Evolutionary conservation across 768 basidiomycete genomes (phyloP), one percentile per base, ranked within the genome.

Genomic region (Podaxis mareebaensis): DNA sequence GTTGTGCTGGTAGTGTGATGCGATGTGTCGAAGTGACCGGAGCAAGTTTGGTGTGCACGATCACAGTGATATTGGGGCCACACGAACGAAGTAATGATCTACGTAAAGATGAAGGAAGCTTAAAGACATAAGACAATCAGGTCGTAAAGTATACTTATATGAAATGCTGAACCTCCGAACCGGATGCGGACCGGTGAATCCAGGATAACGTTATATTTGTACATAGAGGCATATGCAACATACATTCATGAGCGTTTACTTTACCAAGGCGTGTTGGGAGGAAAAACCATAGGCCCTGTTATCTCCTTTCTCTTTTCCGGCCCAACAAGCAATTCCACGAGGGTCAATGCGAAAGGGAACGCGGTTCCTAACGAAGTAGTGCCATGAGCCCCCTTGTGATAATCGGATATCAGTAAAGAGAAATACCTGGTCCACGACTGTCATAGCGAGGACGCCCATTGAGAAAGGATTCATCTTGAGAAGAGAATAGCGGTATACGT

Each of bases 311-410:
- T 77, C 72, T 85, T 90, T 42, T 81, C 81, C 13, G 76, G 66
- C 3, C 92, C 92, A 64, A 85, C 87, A 1, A 93, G 79, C 20
- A 85, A 68, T 69, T 91, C 90, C 8, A 92, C 86, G 38, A 94
- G 74, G n/a, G 86, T 87, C 60, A 93, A 77, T 2, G 90, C 90
- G 66, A 94, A 93, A 1, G 86, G 85, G 69, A 94, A 93, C 0
- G 85, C 77, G 3, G 91, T 92, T 11, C 92, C 91, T 87, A 13
- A 24, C 44, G 30, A 36, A 15, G 30, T 20, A 22, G 7, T 13
- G 4, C 4, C 4, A 42, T 42, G 12, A 15, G 40, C 3, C 12
- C n/a, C 15, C 12, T 12, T 22, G 15, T 1, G 59, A 44, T 17
- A 28, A 17, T 55, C 30, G 1, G 74, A 78, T 44, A 57, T 42